phyloP scores from a whole-genome alignment of 805 yeast genomes.

The Ogataea naganishii region DNA sequence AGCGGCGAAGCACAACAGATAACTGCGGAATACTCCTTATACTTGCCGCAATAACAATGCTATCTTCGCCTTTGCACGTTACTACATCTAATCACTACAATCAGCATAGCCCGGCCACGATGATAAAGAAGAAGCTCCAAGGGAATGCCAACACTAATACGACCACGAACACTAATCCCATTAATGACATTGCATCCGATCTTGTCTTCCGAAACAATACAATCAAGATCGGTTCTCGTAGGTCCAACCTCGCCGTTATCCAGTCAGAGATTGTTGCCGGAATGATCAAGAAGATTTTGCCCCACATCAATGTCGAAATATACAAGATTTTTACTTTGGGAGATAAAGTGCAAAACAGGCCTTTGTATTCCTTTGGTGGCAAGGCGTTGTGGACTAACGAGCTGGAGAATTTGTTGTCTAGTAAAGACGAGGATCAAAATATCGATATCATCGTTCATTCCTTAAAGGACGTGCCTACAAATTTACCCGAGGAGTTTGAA shows the following conservation, averaged over 20 bases:
- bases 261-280: slow-evolving; percentile 73
- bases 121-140: no score
- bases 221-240: slow-evolving; percentile 74
- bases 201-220: no score
- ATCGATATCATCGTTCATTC: slow-evolving; percentile 91
- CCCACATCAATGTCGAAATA: slow-evolving; percentile 64
- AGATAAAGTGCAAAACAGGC: slow-evolving; percentile 77
- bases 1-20: no score
- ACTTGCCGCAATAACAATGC: no score
- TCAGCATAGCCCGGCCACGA: no score
- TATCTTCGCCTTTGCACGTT: no score
- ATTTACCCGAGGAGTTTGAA: slow-evolving; percentile 81
- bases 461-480: slow-evolving; percentile 85
- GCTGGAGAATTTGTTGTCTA: slow-evolving; percentile 65
- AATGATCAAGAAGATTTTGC: slow-evolving; percentile 48
- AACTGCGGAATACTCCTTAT: no score
- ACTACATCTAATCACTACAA: no score
- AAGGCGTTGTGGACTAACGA: slow-evolving; percentile 96
- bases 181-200: no score
- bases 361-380: slow-evolving; percentile 92
- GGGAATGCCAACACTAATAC: no score
- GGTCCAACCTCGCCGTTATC: slow-evolving; percentile 76
- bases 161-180: no score
- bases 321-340: slow-evolving; percentile 81
- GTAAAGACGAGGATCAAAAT: slow-evolving; percentile 53